Base-by-base conservation (phyloP, 441 rosid genomes). In the Omphalea diandra region DNA sequence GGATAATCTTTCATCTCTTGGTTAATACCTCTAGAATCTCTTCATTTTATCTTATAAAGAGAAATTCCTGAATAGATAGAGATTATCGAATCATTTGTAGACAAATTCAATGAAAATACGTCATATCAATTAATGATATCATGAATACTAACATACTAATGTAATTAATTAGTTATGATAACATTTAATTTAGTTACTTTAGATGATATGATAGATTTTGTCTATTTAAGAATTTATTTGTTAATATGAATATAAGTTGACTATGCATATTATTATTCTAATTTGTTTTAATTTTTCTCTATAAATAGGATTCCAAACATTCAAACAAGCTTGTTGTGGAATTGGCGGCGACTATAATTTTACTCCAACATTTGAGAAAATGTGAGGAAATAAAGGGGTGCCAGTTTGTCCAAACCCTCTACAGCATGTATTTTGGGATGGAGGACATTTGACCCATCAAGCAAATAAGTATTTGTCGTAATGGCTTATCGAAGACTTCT, bases 301-400 rank as follows among this genome's bases (percentile, higher is more conserved):
- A 0, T 40, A 15, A 4, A 0, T 53, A 63, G 74, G 62, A 27
- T 49, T 71, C 17, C 11, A 44, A 26, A 11, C 47, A 12, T 4
- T 53, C 3, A 17, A 5, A 5, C 5, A 38, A 60, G 20, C 64
- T 40, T 74, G 73, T 17, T 74, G 73, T 43, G 77, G 68, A 5
- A 43, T 43, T 3, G 68, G 72, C 1, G 68, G 40, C 2, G 12
- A 43, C 33, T 52, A 8, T 20, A 40, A 68, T 40, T 26, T 10
- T 27, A 7, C 2, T 7, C 3, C 3, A 2, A 1, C 26, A n/a
- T 2, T 49, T 14, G 2, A 20, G 0, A 31, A 32, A 14, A 5
- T 40, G 33, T 68, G 73, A 4, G 73, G 77, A 60, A 55, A 35
- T 2, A 2, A 6, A 0, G 27, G 41, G 12, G 35, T 38, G 5